Conservation (phyloP, 441 rosid genomes). For the Cnidoscolus chayamansa region DNA sequence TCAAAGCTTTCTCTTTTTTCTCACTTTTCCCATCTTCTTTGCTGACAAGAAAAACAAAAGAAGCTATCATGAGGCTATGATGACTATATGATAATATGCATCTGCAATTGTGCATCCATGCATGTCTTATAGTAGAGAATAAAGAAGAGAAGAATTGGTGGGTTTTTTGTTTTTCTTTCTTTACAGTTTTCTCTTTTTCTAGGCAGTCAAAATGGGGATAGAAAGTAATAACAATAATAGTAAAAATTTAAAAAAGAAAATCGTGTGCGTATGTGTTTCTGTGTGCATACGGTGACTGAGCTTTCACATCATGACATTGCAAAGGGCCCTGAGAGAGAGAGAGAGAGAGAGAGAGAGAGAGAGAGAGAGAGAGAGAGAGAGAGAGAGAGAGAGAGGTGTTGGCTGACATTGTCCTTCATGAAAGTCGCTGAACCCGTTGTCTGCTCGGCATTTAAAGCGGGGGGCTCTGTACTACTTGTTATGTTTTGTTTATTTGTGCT, state of each 20-base stretch:
- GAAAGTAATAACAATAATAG: no score
- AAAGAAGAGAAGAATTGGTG: no score
- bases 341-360: no score
- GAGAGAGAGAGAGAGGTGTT: neutral
- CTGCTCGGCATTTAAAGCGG: slow-evolving; percentile 26
- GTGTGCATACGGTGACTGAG: slow-evolving; percentile 4
- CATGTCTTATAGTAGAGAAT: slow-evolving; percentile 18
- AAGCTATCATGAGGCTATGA: slow-evolving; percentile 45
- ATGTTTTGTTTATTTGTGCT: neutral
- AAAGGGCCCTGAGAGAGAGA: neutral
- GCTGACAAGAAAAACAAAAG: slow-evolving; percentile 33
- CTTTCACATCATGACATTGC: slow-evolving; percentile 24
- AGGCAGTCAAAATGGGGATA: slow-evolving; percentile 16
- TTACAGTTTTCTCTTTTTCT: neutral
- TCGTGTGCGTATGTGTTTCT: no score
- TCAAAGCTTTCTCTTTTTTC: slow-evolving; percentile 18
- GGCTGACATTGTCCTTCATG: slow-evolving; percentile 13
- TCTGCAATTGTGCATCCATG: slow-evolving; percentile 34
- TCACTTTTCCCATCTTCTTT: slow-evolving; percentile 21
- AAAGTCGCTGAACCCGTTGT: slow-evolving; percentile 17
- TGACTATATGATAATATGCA: slow-evolving; percentile 43
- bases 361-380: no score
- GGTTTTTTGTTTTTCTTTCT: neutral
- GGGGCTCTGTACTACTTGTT: neutral
- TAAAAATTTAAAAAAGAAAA: no score